Base-by-base conservation (phyloP, 2,329 filamentous ascomycete genomes). In the Alternaria infectoria region DNA sequence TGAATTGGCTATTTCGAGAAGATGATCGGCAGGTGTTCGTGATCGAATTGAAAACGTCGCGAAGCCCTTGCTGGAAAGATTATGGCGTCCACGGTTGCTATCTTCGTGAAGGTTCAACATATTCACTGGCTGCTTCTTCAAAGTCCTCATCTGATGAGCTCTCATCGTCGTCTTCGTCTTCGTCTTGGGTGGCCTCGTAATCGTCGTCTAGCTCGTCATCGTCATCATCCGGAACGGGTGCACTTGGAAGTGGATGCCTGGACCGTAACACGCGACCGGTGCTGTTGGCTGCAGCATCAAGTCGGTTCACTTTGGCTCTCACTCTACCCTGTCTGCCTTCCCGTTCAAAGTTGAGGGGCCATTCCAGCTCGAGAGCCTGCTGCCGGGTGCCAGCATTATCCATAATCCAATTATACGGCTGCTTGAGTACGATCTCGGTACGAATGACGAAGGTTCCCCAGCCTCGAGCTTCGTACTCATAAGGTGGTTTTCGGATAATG, bases 381-480 rank as follows among this genome's bases (percentile, higher is more conserved):
- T 79, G 78, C 10, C 64, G 68, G 13, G 74, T 75, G 19, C 74
- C 70, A 9, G 78, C 78, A 23, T 81, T 79, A 17, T 78, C 75
- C 6, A 78, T 77, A 2, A 83, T 71, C 83, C 83, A 85, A 6
- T 69, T 75, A 56, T 82, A 84, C 1, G 81, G 80, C 6, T 77
- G 73, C 50, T 83, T 83, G 30, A 84, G 70, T 2, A 83, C 70
- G 4, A 84, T 75, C 44, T 77, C 71, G 0, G 78, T 79, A 12
- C 74, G 67, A n/a, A 84, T 73, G 1, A 69, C 76, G 63, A 84
- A 84, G 5, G 59, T 68, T 0, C 82, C 82, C 83, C 82, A 84
- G 4, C 82, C 82, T 0, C 78, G 59, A 3, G 82, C 74, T 8
- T 73, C 61, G 40, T 83, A 75, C 57, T 81, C 76, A 66, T 80